phyloP scores from a whole-genome alignment of 2,329 filamentous ascomycete genomes.

The Penicillium occitanis region DNA sequence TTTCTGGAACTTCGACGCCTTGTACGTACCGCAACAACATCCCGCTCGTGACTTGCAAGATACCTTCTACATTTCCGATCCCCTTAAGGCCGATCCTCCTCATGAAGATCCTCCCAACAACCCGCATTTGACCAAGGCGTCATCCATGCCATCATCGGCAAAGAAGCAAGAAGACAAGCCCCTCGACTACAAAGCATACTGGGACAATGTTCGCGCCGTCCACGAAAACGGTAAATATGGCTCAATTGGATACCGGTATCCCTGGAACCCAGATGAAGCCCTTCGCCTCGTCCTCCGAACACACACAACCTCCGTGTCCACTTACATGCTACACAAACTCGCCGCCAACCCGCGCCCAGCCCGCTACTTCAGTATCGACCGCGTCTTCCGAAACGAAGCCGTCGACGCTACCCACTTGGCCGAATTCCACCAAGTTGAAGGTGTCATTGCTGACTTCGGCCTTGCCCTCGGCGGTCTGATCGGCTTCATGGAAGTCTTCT shows the following conservation, averaged over 20 bases:
- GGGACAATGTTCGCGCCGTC: slow-evolving; percentile 80
- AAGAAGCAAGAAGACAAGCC: slow-evolving; percentile 50
- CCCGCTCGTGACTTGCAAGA: slow-evolving; percentile 96
- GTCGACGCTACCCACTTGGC: slow-evolving; percentile 96
- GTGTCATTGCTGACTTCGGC: slow-evolving; percentile 95
- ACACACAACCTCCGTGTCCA: slow-evolving; percentile 90
- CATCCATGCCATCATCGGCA: slow-evolving; percentile 43
- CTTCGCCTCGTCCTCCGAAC: slow-evolving; percentile 86
- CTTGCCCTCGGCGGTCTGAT: slow-evolving; percentile 90
- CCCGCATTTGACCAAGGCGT: slow-evolving; percentile 42
- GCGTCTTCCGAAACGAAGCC: slow-evolving; percentile 96
- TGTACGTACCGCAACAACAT: slow-evolving; percentile 97
- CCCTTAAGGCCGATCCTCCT: slow-evolving; percentile 68
- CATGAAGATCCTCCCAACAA: slow-evolving; percentile 55
- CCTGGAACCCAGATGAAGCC: slow-evolving; percentile 85
- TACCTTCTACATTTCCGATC: slow-evolving; percentile 97
- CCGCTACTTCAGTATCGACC: slow-evolving; percentile 98
- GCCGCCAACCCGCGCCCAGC: slow-evolving; percentile 79
- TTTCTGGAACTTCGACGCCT: slow-evolving; percentile 98
- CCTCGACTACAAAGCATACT: slow-evolving; percentile 79
- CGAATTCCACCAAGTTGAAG: slow-evolving; percentile 98
- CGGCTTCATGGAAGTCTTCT: slow-evolving; percentile 94
- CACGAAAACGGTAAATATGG: slow-evolving; percentile 91
- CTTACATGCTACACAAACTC: slow-evolving; percentile 86
- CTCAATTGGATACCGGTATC: slow-evolving; percentile 94